Evolutionary conservation across 768 basidiomycete species (phyloP), one percentile per base, ranked within the genome.

Genomic region (Hortiboletus campestris): DNA sequence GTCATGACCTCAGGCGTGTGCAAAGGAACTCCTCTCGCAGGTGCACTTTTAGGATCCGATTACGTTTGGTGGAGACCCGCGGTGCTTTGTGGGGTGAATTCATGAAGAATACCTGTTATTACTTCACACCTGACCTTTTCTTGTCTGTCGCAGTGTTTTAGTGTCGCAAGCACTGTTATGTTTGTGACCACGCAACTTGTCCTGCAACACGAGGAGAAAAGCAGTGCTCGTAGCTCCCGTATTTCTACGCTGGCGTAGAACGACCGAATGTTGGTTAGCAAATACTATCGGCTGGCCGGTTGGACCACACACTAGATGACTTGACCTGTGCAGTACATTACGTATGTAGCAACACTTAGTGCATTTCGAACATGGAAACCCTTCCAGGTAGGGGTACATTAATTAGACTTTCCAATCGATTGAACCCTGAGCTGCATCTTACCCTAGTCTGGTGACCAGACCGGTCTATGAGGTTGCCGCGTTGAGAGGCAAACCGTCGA

Each of bases 11-110:
- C 67, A 19, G 63, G 64, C 22, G 41, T 51, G 22, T 20, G 19
- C 47, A 35, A 57, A 77, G 83, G 83, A 14, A 78, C 81, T 0
- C 84, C 84, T 10, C 76, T 84, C 20, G 77, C 78, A 42, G 84
- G 84, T 1, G 78, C 78, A 7, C 69, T 85, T n/a, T 70, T 86
- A 3, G 76, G 80, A 2, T 56, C 73, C n/a, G 62, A 72, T 8
- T 83, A 79, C 53, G 55, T 68, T 2, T 86, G 84, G 84, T 84
- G 81, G 80, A 72, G 74, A 44, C 80, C 83, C 5, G 76, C 77
- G 9, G 55, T 83, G 19, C 81, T 84, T 58, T 72, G 78, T 38
- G 84, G 81, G 51, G 69, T 75, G 58, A 55, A 63, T 46, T 16
- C 42, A 34, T 45, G 20, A 45, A 16, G 6, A 20, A 47, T 19